These are phyloP conservation scores for Cercis canadensis DNA, from an alignment of 306 rosid species.

Conservation along the genomic window DNA sequence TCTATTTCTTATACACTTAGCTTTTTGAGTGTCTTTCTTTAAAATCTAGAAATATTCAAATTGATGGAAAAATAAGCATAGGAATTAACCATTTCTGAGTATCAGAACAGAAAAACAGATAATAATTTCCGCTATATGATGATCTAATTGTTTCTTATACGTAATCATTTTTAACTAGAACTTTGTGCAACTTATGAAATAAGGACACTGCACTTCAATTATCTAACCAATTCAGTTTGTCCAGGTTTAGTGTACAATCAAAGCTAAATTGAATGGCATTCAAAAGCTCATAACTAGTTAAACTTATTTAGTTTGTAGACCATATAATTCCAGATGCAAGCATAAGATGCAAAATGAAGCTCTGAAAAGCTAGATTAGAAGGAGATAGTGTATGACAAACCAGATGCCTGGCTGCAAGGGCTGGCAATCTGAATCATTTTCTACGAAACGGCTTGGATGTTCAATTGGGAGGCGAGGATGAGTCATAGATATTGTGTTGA, in stretches of 20 bases:
- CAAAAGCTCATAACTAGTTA: too few species aligned
- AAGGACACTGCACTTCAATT: too few species aligned
- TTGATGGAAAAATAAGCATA: neutral
- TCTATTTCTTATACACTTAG: too few species aligned
- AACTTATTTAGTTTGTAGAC: too few species aligned
- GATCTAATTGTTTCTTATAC: constrained; percentile 5
- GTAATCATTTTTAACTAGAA: too few species aligned
- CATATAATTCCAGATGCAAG: too few species aligned
- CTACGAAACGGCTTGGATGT: constrained; percentile 72
- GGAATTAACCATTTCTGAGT: constrained; percentile 9
- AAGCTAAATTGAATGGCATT: too few species aligned
- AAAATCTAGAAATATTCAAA: neutral
- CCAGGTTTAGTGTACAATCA: too few species aligned
- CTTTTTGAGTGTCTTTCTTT: too few species aligned
- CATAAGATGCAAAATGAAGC: neutral
- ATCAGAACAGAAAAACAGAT: neutral
- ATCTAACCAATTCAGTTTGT: too few species aligned
- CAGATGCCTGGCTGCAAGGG: constrained; percentile 86
- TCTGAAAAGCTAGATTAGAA: too few species aligned
- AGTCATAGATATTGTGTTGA: constrained; percentile 95
- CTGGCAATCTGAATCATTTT: constrained; percentile 81
- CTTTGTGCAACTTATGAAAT: constrained; percentile 3
- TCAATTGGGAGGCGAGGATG: constrained; percentile 85
- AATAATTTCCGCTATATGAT: constrained; percentile 12
- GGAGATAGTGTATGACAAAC: constrained; percentile 31